phyloP scores from a whole-genome alignment of 805 yeast genomes.

The Candida golubevii region DNA sequence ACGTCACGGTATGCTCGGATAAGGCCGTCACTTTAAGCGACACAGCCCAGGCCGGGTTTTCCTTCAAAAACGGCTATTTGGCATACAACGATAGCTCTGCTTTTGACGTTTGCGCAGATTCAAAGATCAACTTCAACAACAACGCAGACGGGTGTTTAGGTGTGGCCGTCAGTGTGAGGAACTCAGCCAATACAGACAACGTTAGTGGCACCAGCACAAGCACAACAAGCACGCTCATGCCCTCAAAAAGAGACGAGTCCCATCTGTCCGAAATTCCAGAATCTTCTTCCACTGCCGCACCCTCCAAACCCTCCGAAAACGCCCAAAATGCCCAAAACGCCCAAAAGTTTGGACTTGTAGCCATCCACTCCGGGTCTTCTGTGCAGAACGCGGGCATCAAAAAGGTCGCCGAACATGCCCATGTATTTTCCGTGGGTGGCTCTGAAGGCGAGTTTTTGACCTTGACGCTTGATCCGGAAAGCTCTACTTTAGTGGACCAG shows the following conservation, averaged over 20 bases:
- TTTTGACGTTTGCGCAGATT: slow-evolving; percentile 3
- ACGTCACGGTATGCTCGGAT: slow-evolving; percentile 13
- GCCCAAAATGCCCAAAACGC: slow-evolving; percentile 4
- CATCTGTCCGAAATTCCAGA: too few species aligned
- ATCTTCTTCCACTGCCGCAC: not conserved
- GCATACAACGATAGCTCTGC: slow-evolving; percentile 4
- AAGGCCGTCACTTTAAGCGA: slow-evolving; percentile 6
- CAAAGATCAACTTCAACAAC: slow-evolving; percentile 1
- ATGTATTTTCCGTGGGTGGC: slow-evolving; percentile 34
- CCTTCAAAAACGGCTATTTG: slow-evolving; percentile 11
- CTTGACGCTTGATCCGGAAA: slow-evolving; percentile 24
- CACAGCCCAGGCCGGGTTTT: slow-evolving; percentile 10
- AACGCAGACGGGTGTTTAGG: slow-evolving; percentile 3
- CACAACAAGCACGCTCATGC: too few species aligned
- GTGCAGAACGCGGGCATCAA: slow-evolving; percentile 25
- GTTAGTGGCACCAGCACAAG: not conserved
- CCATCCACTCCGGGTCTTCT: slow-evolving; percentile 23
- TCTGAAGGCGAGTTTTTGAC: slow-evolving; percentile 23
- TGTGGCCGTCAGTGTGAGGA: slow-evolving; percentile 6
- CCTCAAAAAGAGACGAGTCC: too few species aligned
- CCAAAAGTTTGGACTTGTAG: slow-evolving; percentile 18
- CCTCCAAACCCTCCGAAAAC: slow-evolving; percentile 4
- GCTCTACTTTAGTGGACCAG: slow-evolving; percentile 26
- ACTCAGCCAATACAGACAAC: slow-evolving; percentile 1
- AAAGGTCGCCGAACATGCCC: slow-evolving; percentile 28